Conservation (phyloP, 257 asterid species). For the Salvia rosmarinus region DNA sequence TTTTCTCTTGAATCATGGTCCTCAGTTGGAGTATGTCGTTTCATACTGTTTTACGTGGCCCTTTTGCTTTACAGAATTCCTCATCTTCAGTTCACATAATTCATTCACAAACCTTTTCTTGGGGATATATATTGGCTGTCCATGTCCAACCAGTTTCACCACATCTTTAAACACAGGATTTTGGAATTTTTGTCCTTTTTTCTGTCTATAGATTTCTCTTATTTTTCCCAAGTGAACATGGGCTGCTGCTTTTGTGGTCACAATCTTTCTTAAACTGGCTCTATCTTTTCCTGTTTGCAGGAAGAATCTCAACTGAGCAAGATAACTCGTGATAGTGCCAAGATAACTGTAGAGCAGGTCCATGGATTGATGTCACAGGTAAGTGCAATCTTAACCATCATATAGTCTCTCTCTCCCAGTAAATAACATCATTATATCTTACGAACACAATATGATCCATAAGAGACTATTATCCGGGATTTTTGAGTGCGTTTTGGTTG, state of each 20-base stretch:
- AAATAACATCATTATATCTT: not conserved
- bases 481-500: not conserved
- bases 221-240: not conserved
- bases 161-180: constrained; percentile 10
- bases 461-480: not conserved
- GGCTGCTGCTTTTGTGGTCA: not conserved
- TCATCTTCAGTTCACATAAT: not conserved
- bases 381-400: constrained; percentile 25
- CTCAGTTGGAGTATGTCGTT: not conserved
- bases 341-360: constrained; percentile 97
- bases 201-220: not conserved
- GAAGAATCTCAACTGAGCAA: constrained; percentile 93
- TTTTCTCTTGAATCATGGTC: constrained; percentile 7
- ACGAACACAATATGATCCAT: not conserved
- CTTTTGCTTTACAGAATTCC: not conserved
- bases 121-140: not conserved
- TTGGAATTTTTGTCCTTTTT: not conserved
- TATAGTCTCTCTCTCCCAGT: not conserved
- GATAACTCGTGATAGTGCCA: constrained; percentile 93
- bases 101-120: not conserved
- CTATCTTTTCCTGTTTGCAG: constrained; percentile 62
- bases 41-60: constrained; percentile 2
- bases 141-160: not conserved
- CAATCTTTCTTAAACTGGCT: constrained; percentile 6
- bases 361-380: constrained; percentile 99